phyloP scores from a whole-genome alignment of 163 green algal species.

The Scenedesmus sp. region DNA sequence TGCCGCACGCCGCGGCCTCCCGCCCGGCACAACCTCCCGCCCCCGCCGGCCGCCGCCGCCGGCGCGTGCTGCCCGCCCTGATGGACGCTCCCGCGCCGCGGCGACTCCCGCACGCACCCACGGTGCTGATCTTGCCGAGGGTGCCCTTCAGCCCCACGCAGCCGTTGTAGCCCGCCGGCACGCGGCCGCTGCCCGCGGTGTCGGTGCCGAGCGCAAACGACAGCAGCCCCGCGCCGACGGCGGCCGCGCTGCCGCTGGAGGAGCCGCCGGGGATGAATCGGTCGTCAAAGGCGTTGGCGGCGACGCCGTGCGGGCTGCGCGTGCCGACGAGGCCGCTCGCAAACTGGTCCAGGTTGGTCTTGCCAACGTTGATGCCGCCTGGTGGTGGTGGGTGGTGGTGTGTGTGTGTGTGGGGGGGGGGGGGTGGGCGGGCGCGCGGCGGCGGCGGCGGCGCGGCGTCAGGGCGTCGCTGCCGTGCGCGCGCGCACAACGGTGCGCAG shows the following conservation, averaged over 20 bases:
- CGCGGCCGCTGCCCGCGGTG: slow-evolving; percentile 81
- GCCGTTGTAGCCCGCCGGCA: slow-evolving; percentile 81
- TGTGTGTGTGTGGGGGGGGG: too few relatives aligned
- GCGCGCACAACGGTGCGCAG: too few relatives aligned
- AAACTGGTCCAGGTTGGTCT: slow-evolving; percentile 94
- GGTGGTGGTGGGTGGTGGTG: background rate
- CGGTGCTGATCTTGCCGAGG: slow-evolving; percentile 69
- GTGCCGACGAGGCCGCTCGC: slow-evolving; percentile 82
- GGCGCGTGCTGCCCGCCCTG: too few relatives aligned
- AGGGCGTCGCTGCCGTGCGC: too few relatives aligned
- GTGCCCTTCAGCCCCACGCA: slow-evolving; percentile 84
- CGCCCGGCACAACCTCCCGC: background rate
- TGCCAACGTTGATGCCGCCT: slow-evolving; percentile 81
- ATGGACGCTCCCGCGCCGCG: too few relatives aligned
- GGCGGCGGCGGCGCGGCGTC: too few relatives aligned
- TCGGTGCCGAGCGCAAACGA: slow-evolving; percentile 87
- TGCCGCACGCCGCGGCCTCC: too few relatives aligned
- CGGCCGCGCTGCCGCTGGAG: slow-evolving; percentile 71
- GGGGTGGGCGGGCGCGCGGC: too few relatives aligned
- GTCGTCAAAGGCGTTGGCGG: slow-evolving; percentile 72
- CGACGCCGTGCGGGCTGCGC: slow-evolving; percentile 69
- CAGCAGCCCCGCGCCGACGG: slow-evolving; percentile 70
- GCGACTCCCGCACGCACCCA: slow-evolving; percentile 52
- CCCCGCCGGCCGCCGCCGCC: too few relatives aligned
- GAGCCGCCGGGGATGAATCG: slow-evolving; percentile 80